Evolutionary conservation across 2,329 filamentous ascomycete species (phyloP).

Genomic region (Claviceps cyperi): DNA sequence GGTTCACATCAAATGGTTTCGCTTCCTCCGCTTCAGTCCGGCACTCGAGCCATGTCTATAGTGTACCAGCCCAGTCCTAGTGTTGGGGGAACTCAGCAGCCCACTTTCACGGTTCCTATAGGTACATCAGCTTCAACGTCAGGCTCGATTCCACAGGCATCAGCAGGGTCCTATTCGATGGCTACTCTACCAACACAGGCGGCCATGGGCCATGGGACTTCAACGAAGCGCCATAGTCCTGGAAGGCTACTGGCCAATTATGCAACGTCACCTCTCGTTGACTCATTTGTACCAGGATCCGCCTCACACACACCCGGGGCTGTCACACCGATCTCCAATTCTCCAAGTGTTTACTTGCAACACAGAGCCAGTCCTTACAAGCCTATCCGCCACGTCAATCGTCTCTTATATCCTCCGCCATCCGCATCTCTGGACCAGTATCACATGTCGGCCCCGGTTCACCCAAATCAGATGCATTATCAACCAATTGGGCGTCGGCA

Average conservation of each 20-base stretch:
- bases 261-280: conserved; percentile 53
- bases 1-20: conserved; percentile 27
- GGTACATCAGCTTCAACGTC: conserved; percentile 12
- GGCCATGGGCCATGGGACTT: conserved; percentile 30
- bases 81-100: conserved; percentile 18
- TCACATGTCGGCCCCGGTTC: conserved; percentile 39
- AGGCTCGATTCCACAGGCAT: conserved; percentile 6
- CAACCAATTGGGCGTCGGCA: conserved; percentile 59
- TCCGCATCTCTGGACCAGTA: conserved; percentile 66
- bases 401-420: conserved; percentile 76
- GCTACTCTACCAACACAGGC: conserved; percentile 12
- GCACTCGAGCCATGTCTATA: conserved; percentile 59
- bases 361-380: conserved; percentile 87
- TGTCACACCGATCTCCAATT: conserved; percentile 58
- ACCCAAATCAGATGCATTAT: conserved; percentile 68
- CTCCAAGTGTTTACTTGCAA: conserved; percentile 74
- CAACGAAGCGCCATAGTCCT: conserved; percentile 39
- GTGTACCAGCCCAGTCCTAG: conserved; percentile 49
- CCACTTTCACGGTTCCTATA: conserved; percentile 17
- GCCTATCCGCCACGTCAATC: conserved; percentile 78
- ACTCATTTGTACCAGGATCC: conserved; percentile 39
- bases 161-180: conserved; percentile 10
- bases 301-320: conserved; percentile 40
- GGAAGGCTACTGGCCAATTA: conserved; percentile 28
- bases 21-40: conserved; percentile 45